A percentile compares a stretch with the other conserved stretches of the same genome.
These are phyloP conservation scores for Dioscorea dumetorum DNA, from an alignment of 106 monocot species.

Conservation along the genomic window DNA sequence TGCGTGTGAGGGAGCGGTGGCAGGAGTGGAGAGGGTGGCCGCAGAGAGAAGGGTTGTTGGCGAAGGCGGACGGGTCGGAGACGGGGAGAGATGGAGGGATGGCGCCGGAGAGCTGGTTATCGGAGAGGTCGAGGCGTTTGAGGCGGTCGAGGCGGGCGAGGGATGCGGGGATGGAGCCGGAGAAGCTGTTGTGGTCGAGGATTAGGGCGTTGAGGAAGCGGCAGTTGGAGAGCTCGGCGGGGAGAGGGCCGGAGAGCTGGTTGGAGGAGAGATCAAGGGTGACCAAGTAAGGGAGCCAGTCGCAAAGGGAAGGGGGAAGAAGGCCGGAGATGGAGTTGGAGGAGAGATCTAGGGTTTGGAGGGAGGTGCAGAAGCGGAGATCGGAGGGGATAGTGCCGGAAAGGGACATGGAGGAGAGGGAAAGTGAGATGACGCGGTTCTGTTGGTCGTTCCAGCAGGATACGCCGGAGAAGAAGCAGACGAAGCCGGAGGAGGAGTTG, in stretches of 20 bases:
- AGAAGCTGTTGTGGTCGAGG: slow-evolving; percentile 7
- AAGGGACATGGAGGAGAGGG: slow-evolving; percentile 29
- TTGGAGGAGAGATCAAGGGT: slow-evolving; percentile 39
- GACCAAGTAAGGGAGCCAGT: slow-evolving; percentile 46
- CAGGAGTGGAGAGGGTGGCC: slow-evolving; percentile 30
- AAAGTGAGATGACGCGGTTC: slow-evolving; percentile 31
- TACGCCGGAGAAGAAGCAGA: slow-evolving; percentile 29
- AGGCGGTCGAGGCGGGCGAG: slow-evolving; percentile 26
- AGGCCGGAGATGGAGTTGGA: slow-evolving; percentile 24
- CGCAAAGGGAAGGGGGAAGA: slow-evolving; percentile 39
- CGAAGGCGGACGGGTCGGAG: slow-evolving; percentile 19
- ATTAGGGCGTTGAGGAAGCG: slow-evolving; percentile 25
- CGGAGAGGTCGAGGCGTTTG: slow-evolving; percentile 18
- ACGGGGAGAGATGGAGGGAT: slow-evolving; percentile 15
- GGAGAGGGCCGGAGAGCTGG: slow-evolving; percentile 34
- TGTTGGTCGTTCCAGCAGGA: slow-evolving; percentile 34
- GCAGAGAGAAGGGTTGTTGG: slow-evolving; percentile 28
- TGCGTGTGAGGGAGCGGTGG: slow-evolving; percentile 4
- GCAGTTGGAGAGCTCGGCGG: slow-evolving; percentile 36
- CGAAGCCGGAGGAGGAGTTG: slow-evolving; percentile 16
- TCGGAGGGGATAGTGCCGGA: slow-evolving; percentile 28
- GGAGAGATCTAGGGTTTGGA: slow-evolving; percentile 26
- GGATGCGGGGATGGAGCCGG: slow-evolving; percentile 34
- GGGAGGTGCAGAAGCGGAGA: slow-evolving; percentile 30
- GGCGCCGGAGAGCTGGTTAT: slow-evolving; percentile 24